Conservation (phyloP, 768 basidiomycete species). For the Auricularia sp. region DNA sequence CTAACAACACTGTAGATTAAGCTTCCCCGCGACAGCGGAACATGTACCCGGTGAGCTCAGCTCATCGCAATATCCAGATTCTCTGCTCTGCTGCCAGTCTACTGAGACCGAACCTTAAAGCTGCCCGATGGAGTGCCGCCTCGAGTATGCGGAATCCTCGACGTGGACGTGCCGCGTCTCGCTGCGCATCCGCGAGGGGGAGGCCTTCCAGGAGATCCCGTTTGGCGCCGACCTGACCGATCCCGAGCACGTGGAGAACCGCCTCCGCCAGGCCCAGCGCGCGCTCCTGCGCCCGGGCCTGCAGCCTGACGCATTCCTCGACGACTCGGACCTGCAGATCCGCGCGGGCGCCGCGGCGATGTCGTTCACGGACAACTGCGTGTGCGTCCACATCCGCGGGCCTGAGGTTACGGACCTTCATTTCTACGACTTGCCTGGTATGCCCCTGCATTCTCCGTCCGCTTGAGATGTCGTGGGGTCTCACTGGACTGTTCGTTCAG, state of each 20-base stretch:
- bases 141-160: neutral
- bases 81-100: neutral
- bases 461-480: neutral
- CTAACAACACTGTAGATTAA: conserved; percentile 37
- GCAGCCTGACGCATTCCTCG: conserved; percentile 27
- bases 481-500: conserved; percentile 17
- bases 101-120: neutral
- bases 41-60: conserved; percentile 37
- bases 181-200: conserved; percentile 19
- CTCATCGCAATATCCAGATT: neutral
- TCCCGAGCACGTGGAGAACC: conserved; percentile 49
- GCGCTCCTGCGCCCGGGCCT: conserved; percentile 53
- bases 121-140: neutral
- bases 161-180: conserved; percentile 25
- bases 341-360: conserved; percentile 13
- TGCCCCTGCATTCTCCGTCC: neutral
- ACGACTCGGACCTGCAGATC: conserved; percentile 23
- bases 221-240: conserved; percentile 43
- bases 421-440: conserved; percentile 54
- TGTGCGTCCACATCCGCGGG: conserved; percentile 50
- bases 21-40: conserved; percentile 57
- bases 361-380: conserved; percentile 44
- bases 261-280: conserved; percentile 53
- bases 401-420: conserved; percentile 51
- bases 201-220: conserved; percentile 12